Percentiles rank a stretch among this genome's conserved stretches.
Evolutionary conservation across 2,329 filamentous ascomycete species (phyloP).

Genomic region (Penicillium sp.): DNA sequence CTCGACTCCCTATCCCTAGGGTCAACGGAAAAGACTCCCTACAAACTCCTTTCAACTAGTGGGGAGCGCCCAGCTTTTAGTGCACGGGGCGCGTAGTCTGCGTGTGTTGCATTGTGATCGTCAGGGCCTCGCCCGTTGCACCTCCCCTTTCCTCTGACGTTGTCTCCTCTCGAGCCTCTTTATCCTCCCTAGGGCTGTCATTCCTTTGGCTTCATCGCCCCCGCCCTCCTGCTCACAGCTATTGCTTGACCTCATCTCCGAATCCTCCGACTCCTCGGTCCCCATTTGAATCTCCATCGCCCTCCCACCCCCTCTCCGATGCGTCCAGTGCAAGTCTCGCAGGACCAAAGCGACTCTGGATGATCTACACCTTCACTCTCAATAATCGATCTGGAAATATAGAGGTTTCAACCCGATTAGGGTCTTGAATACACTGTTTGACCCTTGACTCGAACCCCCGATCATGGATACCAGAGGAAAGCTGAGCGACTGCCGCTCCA

Average conservation of each 20-base stretch:
- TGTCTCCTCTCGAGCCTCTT: neutral
- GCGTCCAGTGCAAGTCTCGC: slow-evolving; percentile 4
- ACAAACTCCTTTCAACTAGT: neutral
- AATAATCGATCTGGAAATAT: neutral
- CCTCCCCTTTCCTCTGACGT: slow-evolving; percentile 10
- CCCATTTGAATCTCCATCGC: neutral
- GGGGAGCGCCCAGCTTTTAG: neutral
- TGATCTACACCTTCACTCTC: slow-evolving; percentile 1
- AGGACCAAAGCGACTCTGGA: slow-evolving; percentile 8
- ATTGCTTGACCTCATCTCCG: neutral
- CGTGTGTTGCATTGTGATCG: slow-evolving; percentile 23
- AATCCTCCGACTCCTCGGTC: slow-evolving; percentile 6
- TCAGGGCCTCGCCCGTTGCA: slow-evolving; percentile 23
- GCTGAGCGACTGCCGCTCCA: slow-evolving; percentile 59
- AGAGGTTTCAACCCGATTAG: neutral
- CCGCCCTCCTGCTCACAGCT: slow-evolving; percentile 5
- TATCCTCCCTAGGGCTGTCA: slow-evolving; percentile 22
- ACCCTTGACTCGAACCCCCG: neutral
- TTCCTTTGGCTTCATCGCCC: slow-evolving; percentile 23
- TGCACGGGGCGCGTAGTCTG: neutral
- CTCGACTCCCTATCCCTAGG: too few species aligned
- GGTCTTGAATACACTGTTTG: neutral
- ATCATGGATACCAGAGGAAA: slow-evolving; percentile 54
- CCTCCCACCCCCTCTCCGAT: slow-evolving; percentile 36
- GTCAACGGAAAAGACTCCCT: too few species aligned